Conservation (phyloP, 179 eudicot species). For the Spergularia azorica region DNA sequence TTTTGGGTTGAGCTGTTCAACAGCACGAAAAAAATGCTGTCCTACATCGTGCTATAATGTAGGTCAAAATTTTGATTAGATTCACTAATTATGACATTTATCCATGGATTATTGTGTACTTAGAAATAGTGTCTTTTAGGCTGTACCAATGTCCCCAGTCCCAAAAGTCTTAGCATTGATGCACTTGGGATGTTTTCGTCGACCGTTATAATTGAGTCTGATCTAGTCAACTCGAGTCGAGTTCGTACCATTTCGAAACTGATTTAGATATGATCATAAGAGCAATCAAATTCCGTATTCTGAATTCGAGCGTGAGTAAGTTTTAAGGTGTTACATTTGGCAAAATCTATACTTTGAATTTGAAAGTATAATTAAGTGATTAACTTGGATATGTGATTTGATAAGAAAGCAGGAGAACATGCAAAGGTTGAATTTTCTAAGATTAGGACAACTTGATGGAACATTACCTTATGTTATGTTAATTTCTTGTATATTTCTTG, state of each 20-base stretch:
- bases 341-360: too few species aligned
- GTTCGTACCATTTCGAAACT: too few species aligned
- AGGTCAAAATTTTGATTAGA: background rate
- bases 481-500: background rate
- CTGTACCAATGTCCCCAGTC: conserved; percentile 17
- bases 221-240: too few species aligned
- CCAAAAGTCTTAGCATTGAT: conserved; percentile 9
- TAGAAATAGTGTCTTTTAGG: conserved; percentile 26
- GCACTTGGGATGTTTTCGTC: conserved; percentile 8
- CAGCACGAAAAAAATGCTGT: background rate
- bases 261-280: too few species aligned
- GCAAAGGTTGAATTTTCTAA: background rate
- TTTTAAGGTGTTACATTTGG: too few species aligned
- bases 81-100: background rate
- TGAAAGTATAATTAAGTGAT: too few species aligned
- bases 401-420: background rate
- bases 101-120: conserved; percentile 16
- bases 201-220: background rate
- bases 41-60: background rate
- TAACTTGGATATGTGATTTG: too few species aligned
- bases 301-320: too few species aligned
- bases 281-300: too few species aligned
- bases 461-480: background rate
- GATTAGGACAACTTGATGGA: conserved; percentile 1
- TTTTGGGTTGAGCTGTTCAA: conserved; percentile 15